Base-by-base conservation (phyloP, 768 basidiomycete genomes). In the Rhodocollybia butyracea region DNA sequence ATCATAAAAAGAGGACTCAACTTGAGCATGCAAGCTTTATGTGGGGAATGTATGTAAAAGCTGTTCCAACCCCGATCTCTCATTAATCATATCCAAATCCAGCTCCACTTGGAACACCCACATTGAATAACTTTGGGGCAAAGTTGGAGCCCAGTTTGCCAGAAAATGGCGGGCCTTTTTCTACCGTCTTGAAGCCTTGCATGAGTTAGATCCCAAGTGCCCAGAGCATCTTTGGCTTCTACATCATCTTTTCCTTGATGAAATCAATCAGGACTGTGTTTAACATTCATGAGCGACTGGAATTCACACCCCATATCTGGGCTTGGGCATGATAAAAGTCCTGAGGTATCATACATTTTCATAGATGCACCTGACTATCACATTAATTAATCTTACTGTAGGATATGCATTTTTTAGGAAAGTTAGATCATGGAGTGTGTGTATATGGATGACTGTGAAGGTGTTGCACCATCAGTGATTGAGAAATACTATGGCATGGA, bases 51-150 rank as follows among this genome's bases (percentile, higher is more conserved):
- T 66, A 56, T 53, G 64, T 56, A 11, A 11, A 36, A 40, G 15
- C 17, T n/a, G 17, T 54, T 10, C 19, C 34, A 12, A 17, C n/a
- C 5, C 8, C 42, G 46, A 43, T 30, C 10, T 59, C 26, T 43
- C 45, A 15, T 38, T 38, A 67, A n/a, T n/a, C n/a, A n/a, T n/a
- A n/a, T n/a, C n/a, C n/a, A n/a, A n/a, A n/a, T n/a, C n/a, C n/a
- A n/a, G 66, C 6, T 80, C 73, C 0, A 75, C 74, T 0, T 58
- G 61, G 4, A 82, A 81, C 52, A 73, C 72, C 0, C 61, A 68
- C 0, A 79, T 80, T 56, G 78, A 81, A 57, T 50, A 66, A 0
- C 61, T 80, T 0, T 79, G 77, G 77, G 68, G 76, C 13, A 76
- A 80, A 45, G 65, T 76, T 36, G 73, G 75, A 0, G 38, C 54